Evolutionary conservation across 345 rosid genomes (phyloP).

Genomic region (Heritiera fomes): DNA sequence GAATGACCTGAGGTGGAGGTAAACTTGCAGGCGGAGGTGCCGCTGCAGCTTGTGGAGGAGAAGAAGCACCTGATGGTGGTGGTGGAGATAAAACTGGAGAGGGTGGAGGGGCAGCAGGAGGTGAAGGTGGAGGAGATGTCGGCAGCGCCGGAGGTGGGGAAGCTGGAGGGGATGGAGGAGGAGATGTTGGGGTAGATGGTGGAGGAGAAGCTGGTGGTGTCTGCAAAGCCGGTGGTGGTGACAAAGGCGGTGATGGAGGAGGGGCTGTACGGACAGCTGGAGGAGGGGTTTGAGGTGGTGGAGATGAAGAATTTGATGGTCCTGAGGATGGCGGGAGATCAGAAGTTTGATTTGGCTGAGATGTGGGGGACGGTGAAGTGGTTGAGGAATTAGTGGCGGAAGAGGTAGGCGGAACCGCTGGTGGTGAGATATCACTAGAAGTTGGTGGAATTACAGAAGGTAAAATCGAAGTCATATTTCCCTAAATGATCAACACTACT

Average conservation of each 20-base stretch:
- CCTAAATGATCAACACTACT: constrained; percentile 14
- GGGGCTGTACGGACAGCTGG: constrained; percentile 37
- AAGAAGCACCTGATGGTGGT: constrained; percentile 43
- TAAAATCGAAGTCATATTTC: constrained; percentile 52
- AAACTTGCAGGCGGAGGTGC: constrained; percentile 50
- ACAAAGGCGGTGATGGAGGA: constrained; percentile 13
- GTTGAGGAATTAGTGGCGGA: constrained; percentile 41
- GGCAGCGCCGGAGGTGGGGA: background rate
- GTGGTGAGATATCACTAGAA: constrained; percentile 30
- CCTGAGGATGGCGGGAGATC: constrained; percentile 19
- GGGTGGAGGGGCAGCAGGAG: background rate
- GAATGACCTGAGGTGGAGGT: constrained; percentile 53
- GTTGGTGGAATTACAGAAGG: constrained; percentile 38
- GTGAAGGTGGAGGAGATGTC: constrained; percentile 20
- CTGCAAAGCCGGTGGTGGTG: constrained; percentile 6
- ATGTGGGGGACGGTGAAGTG: constrained; percentile 45
- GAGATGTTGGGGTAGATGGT: background rate
- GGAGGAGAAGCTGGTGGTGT: background rate
- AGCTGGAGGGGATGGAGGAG: constrained; percentile 17
- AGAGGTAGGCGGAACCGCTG: constrained; percentile 28
- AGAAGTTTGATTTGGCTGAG: constrained; percentile 30
- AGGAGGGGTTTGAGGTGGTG: constrained; percentile 21
- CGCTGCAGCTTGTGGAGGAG: constrained; percentile 51
- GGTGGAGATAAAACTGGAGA: constrained; percentile 48
- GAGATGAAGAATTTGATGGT: constrained; percentile 18